These are phyloP conservation scores for Tulasnella sp. DNA, from an alignment of 768 basidiomycete species.

Conservation along the genomic window DNA sequence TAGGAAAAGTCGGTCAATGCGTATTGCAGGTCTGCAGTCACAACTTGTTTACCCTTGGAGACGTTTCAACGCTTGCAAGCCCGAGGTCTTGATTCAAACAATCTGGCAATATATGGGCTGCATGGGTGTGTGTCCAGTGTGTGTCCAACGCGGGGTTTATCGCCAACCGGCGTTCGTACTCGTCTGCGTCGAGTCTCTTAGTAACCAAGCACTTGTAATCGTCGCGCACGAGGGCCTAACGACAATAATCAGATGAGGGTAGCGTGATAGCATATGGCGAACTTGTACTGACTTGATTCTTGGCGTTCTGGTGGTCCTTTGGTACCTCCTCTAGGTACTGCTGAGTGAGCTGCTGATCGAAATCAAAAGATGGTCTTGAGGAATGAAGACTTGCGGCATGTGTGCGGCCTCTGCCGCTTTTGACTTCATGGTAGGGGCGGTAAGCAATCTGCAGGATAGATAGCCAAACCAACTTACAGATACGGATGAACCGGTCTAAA, in stretches of 20 bases:
- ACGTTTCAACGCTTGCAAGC: neutral
- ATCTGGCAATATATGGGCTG: conserved; percentile 10
- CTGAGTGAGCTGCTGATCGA: neutral
- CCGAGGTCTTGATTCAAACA: neutral
- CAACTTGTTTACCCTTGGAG: too few species aligned
- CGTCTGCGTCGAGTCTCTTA: neutral
- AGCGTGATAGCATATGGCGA: neutral
- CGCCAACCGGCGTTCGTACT: neutral
- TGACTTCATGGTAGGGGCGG: too few species aligned
- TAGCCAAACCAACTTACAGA: too few species aligned
- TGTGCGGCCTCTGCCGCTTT: conserved; percentile 19
- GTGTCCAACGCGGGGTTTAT: neutral
- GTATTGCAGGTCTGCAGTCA: conserved; percentile 12
- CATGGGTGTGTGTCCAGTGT: neutral
- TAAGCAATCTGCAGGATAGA: too few species aligned
- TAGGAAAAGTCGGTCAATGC: neutral
- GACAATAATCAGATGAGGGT: neutral
- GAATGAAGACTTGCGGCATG: conserved; percentile 19
- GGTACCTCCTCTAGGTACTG: conserved; percentile 13
- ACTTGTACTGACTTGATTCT: conserved; percentile 12
- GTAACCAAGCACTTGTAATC: conserved; percentile 21
- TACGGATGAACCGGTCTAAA: too few species aligned
- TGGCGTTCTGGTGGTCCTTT: conserved; percentile 15
- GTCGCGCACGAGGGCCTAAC: conserved; percentile 25
- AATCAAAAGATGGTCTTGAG: conserved; percentile 21